Percentiles rank a stretch among this genome's conserved stretches.
Evolutionary conservation across 805 yeast species (phyloP).

Genomic region (Ogataea saltuana): DNA sequence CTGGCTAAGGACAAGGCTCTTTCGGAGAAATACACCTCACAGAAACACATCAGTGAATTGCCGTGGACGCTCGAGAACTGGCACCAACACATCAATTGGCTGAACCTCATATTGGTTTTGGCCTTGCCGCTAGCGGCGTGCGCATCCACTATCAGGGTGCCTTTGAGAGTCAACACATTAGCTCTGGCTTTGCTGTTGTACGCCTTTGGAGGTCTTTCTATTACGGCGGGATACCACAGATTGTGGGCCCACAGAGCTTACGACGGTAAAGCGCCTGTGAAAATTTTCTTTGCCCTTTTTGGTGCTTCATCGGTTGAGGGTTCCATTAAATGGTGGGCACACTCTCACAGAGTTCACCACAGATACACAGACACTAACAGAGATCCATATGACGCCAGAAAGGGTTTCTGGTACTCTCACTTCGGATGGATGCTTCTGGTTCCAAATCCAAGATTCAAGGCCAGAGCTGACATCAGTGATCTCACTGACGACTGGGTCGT

Average conservation of each 20-base stretch:
- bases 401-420: slow-evolving; percentile 82
- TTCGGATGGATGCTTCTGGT: slow-evolving; percentile 83
- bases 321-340: slow-evolving; percentile 88
- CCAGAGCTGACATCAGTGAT: slow-evolving; percentile 80
- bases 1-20: slow-evolving; percentile 47
- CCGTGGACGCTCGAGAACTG: slow-evolving; percentile 77
- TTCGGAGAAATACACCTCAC: slow-evolving; percentile 40
- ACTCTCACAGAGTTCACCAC: slow-evolving; percentile 82
- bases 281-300: slow-evolving; percentile 67
- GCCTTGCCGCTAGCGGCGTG: slow-evolving; percentile 60
- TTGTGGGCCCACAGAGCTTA: slow-evolving; percentile 77
- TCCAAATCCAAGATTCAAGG: slow-evolving; percentile 80
- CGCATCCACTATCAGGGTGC: slow-evolving; percentile 43
- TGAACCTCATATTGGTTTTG: slow-evolving; percentile 65
- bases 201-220: slow-evolving; percentile 64
- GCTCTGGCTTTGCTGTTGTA: slow-evolving; percentile 53
- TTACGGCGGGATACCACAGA: slow-evolving; percentile 85
- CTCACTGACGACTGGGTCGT: slow-evolving; percentile 78
- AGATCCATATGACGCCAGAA: slow-evolving; percentile 86
- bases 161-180: slow-evolving; percentile 50
- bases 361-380: slow-evolving; percentile 80
- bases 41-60: slow-evolving; percentile 69
- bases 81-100: slow-evolving; percentile 77
- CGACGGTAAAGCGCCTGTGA: slow-evolving; percentile 59
- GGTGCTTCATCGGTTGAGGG: slow-evolving; percentile 87